phyloP scores from a whole-genome alignment of 306 rosid genomes.

The Glycyrrhiza uralensis region DNA sequence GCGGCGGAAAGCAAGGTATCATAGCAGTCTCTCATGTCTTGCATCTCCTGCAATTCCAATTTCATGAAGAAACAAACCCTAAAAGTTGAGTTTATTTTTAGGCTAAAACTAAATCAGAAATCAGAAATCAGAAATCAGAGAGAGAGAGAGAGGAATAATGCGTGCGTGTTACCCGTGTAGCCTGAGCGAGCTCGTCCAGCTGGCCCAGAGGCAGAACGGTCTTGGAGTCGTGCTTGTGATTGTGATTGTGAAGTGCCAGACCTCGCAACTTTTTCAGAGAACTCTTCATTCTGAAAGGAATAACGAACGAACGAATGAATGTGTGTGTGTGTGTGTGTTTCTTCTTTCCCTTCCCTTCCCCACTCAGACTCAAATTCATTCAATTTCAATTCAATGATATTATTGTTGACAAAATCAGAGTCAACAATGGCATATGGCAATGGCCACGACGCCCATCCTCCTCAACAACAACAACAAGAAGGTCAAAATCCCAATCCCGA shows the following conservation, averaged over 20 bases:
- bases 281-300: too few species aligned
- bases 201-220: slow-evolving; percentile 56
- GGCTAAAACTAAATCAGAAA: too few species aligned
- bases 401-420: not conserved
- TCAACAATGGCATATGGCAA: not conserved
- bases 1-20: slow-evolving; percentile 92
- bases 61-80: slow-evolving; percentile 20
- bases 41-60: slow-evolving; percentile 60
- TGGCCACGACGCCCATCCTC: not conserved
- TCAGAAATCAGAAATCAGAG: not conserved
- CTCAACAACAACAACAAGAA: not conserved
- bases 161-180: slow-evolving; percentile 49
- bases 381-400: not conserved
- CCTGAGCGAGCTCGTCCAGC: slow-evolving; percentile 90
- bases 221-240: slow-evolving; percentile 42
- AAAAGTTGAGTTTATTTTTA: not conserved
- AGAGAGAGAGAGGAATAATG: not conserved
- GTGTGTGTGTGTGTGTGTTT: too few species aligned
- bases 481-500: slow-evolving; percentile 14
- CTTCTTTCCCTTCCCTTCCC: not conserved
- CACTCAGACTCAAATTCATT: too few species aligned
- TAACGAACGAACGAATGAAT: too few species aligned
- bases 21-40: slow-evolving; percentile 88
- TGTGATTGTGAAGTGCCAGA: slow-evolving; percentile 65
- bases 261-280: slow-evolving; percentile 80